Base-by-base conservation (phyloP, 1,139 yeast genomes). In the Geotrichum aggregatum region DNA sequence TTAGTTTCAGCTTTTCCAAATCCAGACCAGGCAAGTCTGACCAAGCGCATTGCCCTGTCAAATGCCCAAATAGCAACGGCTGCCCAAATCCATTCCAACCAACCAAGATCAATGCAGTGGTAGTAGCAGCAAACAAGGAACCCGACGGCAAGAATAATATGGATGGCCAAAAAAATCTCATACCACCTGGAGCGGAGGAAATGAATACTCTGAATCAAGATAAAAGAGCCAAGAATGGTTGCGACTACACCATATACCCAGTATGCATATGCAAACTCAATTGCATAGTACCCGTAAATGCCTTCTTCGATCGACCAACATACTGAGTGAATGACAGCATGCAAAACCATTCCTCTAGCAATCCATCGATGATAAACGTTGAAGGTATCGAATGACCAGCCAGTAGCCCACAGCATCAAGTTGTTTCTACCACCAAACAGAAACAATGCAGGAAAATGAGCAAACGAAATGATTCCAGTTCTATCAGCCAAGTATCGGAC, bases 361-460 rank as follows among this genome's bases (percentile, higher is more conserved):
- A 78, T 61, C 85, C 85, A 81, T 54, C 80, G 69, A 64, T 83
- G 88, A 58, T 75, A 76, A 28, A 79, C 69, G 45, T 80, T 78
- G 59, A 78, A 82, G 1, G 82, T 75, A 16, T 83, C 74, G 59
- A 77, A 79, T 35, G 82, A 76, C 79, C 84, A 76, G 21, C 84
- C 79, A 0, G 87, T 82, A 4, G 79, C 47, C 69, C 74, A 71
- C 55, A 78, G 76, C 36, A 83, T 63, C 49, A 82, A 66, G 63
- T 83, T 83, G 65, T 76, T 82, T 59, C 89, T 71, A 3, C 87
- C 85, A 0, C 82, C 85, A 68, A 82, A 75, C 34, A 79, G 62
- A 39, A 81, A 70, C 24, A 82, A 61, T 11, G 81, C 59, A 0
- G 85, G 86, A 60, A 78, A 63, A 56, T 78, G 68, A 24, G 74